Conservation (phyloP, 495 filamentous ascomycete genomes). For the Penicillium antarcticum region DNA sequence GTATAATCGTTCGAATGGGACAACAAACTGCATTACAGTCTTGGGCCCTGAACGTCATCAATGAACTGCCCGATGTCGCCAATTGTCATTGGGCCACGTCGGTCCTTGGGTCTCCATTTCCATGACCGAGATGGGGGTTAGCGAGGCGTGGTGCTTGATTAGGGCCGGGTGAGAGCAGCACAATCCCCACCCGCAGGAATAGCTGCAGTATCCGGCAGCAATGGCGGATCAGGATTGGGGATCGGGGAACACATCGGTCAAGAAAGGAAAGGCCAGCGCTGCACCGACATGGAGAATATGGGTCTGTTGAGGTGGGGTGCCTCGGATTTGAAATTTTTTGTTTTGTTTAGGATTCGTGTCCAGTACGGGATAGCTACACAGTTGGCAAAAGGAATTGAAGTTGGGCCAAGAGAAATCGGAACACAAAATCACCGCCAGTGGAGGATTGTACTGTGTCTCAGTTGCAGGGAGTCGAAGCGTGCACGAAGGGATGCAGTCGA, state of each 20-base stretch:
- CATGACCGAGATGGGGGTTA: conserved; percentile 19
- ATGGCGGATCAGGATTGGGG: conserved; percentile 19
- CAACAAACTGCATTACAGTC: conserved; percentile 23
- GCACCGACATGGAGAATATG: conserved; percentile 22
- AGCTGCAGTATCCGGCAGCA: conserved; percentile 20
- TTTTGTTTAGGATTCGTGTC: not conserved
- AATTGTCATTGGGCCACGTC: conserved; percentile 44
- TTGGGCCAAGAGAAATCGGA: conserved; percentile 5
- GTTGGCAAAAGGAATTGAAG: not conserved
- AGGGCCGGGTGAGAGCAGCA: conserved; percentile 30
- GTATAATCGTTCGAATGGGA: conserved; percentile 40
- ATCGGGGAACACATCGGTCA: conserved; percentile 9
- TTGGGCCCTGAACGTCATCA: conserved; percentile 37
- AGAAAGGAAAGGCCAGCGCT: conserved; percentile 21
- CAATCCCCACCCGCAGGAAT: conserved; percentile 21
- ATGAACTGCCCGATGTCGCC: conserved; percentile 33
- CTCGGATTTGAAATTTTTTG: conserved; percentile 14
- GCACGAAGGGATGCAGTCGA: conserved; percentile 20
- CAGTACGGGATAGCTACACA: not conserved
- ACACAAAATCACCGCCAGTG: conserved; percentile 14
- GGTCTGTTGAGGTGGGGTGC: conserved; percentile 21
- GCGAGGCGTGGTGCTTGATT: conserved; percentile 25
- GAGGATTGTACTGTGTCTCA: conserved; percentile 9
- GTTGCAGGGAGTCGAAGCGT: not conserved
- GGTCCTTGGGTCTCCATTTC: conserved; percentile 19